Evolutionary conservation across 2,329 filamentous ascomycete species (phyloP).

Genomic region (Trichoderma breve): DNA sequence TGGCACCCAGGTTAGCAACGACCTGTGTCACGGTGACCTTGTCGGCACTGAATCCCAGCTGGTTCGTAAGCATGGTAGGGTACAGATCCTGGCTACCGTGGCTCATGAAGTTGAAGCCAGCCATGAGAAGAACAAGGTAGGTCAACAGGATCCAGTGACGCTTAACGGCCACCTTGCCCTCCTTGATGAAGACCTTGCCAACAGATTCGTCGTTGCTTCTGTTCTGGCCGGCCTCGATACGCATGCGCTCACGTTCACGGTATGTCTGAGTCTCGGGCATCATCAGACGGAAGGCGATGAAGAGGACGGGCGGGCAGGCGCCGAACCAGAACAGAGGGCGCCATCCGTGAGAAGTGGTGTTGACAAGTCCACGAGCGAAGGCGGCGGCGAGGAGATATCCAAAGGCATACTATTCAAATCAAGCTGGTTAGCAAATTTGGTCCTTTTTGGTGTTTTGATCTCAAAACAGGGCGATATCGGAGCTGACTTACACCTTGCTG

Average conservation of each 20-base stretch:
- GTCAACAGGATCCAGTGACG: constrained; percentile 76
- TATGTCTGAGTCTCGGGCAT: constrained; percentile 78
- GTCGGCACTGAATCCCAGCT: constrained; percentile 52
- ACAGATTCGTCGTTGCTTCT: constrained; percentile 36
- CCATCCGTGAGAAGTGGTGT: constrained; percentile 79
- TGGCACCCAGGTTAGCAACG: constrained; percentile 68
- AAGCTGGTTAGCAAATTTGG: neutral
- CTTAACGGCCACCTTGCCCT: constrained; percentile 75
- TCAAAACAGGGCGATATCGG: neutral
- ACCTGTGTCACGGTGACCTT: constrained; percentile 69
- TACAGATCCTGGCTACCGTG: constrained; percentile 69
- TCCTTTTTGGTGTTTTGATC: neutral
- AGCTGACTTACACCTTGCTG: constrained; percentile 62
- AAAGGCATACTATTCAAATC: constrained; percentile 48
- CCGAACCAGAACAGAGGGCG: constrained; percentile 88
- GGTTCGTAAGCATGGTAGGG: constrained; percentile 58
- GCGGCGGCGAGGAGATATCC: constrained; percentile 63
- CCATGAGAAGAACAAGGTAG: constrained; percentile 84
- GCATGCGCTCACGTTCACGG: constrained; percentile 62
- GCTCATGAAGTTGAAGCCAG: constrained; percentile 89
- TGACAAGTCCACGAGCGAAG: constrained; percentile 64
- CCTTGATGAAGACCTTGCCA: constrained; percentile 62
- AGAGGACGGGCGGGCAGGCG: constrained; percentile 72
- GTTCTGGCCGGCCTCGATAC: constrained; percentile 41
- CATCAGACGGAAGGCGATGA: constrained; percentile 75